Conservation (phyloP, 2,329 filamentous ascomycete genomes). For the Blastomyces parvus region DNA sequence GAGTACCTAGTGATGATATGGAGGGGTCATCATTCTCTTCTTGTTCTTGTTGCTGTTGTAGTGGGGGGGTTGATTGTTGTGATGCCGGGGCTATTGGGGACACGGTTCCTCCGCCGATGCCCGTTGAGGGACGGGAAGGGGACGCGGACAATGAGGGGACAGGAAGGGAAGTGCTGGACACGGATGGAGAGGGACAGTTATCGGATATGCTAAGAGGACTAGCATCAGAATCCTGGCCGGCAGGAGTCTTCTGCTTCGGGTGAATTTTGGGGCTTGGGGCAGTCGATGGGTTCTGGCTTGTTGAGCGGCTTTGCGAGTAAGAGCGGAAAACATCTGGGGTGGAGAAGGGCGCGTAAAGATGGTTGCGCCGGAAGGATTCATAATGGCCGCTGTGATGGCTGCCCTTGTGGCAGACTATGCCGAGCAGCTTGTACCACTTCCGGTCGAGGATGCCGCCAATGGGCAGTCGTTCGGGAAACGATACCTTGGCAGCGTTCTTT, state of each 20-base stretch:
- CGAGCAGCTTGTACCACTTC: conserved; percentile 73
- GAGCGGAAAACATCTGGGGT: conserved; percentile 71
- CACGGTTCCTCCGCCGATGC: conserved; percentile 1
- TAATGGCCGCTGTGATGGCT: conserved; percentile 96
- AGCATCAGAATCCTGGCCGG: conserved; percentile 20
- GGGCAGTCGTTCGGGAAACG: conserved; percentile 78
- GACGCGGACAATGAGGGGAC: conserved; percentile 12
- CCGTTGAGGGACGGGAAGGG: conserved; percentile 15
- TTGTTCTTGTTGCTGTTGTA: conserved; percentile 13
- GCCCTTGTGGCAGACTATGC: conserved; percentile 86
- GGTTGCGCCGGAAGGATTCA: conserved; percentile 86
- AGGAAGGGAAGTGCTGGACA: conserved; percentile 24
- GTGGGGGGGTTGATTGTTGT: neutral
- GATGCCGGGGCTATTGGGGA: neutral
- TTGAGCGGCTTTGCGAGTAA: conserved; percentile 55
- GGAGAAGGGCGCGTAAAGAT: conserved; percentile 66
- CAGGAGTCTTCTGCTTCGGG: conserved; percentile 26
- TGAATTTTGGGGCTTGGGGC: conserved; percentile 41
- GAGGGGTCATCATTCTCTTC: neutral
- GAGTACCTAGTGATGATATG: neutral
- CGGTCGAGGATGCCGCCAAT: conserved; percentile 70
- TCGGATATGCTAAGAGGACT: conserved; percentile 24
- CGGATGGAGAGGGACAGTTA: conserved; percentile 26
- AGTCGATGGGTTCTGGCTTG: conserved; percentile 44
- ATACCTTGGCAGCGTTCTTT: conserved; percentile 90